Evolutionary conservation across 1,139 yeast genomes (phyloP).

Genomic region (Suhomyces terraborum): DNA sequence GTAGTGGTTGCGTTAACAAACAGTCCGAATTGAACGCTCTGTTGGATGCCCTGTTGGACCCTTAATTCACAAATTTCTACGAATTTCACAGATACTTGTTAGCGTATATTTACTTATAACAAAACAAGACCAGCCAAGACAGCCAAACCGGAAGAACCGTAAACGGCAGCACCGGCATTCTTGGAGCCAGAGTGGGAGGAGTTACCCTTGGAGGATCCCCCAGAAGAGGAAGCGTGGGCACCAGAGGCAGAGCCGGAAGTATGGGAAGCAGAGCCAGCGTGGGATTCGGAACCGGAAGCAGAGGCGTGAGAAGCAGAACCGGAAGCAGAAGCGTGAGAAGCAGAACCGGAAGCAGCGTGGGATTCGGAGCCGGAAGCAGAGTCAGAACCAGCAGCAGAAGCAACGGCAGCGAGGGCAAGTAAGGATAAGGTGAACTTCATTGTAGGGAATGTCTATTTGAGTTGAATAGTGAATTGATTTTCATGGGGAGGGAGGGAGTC

Average conservation of each 20-base stretch:
- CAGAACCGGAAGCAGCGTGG: slow-evolving; percentile 7
- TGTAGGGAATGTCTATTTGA: slow-evolving; percentile 4
- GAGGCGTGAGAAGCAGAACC: slow-evolving; percentile 7
- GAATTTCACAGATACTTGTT: background rate
- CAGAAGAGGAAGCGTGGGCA: slow-evolving; percentile 11
- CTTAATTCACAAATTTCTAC: too few species aligned
- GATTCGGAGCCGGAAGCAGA: slow-evolving; percentile 5
- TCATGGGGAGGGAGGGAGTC: background rate
- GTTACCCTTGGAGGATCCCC: slow-evolving; percentile 19
- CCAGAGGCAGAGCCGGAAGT: slow-evolving; percentile 15
- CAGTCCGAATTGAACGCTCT: too few species aligned
- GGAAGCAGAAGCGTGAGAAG: slow-evolving; percentile 6
- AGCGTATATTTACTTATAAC: slow-evolving; percentile 22
- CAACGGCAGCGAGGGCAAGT: slow-evolving; percentile 15
- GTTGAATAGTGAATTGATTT: background rate
- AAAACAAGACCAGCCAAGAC: slow-evolving; percentile 34
- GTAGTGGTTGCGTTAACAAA: too few species aligned
- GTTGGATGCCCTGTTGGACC: too few species aligned
- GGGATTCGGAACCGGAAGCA: too few species aligned
- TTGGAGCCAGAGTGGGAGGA: slow-evolving; percentile 18
- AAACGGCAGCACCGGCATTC: slow-evolving; percentile 21
- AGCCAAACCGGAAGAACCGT: slow-evolving; percentile 29
- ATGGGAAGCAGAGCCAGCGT: slow-evolving; percentile 7
- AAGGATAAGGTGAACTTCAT: slow-evolving; percentile 20
- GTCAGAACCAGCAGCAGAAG: slow-evolving; percentile 9